phyloP scores from a whole-genome alignment of 1,284 basidiomycete species.

The Sparassis latifolia region DNA sequence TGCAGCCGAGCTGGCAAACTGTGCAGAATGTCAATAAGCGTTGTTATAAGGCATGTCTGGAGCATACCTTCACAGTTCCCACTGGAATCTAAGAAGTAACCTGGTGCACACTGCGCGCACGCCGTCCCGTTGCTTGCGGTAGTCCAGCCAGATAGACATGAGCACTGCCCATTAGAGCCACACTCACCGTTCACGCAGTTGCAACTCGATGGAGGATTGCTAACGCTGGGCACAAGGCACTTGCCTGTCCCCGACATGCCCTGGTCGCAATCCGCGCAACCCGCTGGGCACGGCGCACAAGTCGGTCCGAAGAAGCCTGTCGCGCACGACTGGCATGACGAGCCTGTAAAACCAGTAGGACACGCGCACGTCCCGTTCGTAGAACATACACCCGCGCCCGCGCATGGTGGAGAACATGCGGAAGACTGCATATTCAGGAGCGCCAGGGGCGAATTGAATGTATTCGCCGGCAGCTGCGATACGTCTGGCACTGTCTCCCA shows the following conservation, averaged over 20 bases:
- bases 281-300: conserved; percentile 61
- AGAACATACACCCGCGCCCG: conserved; percentile 64
- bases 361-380: conserved; percentile 65
- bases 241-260: conserved; percentile 68
- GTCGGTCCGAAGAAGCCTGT: conserved; percentile 64
- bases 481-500: conserved; percentile 78
- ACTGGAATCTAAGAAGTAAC: conserved; percentile 64
- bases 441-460: conserved; percentile 39
- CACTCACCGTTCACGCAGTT: conserved; percentile 77
- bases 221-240: conserved; percentile 48
- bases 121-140: conserved; percentile 61
- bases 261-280: conserved; percentile 66
- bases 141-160: conserved; percentile 73
- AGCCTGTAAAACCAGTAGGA: conserved; percentile 64
- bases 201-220: conserved; percentile 55
- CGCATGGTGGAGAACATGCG: conserved; percentile 65
- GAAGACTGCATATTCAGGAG: conserved; percentile 64
- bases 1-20: conserved; percentile 70
- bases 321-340: conserved; percentile 71
- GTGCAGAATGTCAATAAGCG: conserved; percentile 2
- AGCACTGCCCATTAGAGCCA: conserved; percentile 56
- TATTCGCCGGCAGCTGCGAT: conserved; percentile 49
- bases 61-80: conserved; percentile 67
- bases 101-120: conserved; percentile 65
- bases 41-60: too few species aligned